Conservation (phyloP, 192 early-diverging fungal genomes). For the Backusella sp. region DNA sequence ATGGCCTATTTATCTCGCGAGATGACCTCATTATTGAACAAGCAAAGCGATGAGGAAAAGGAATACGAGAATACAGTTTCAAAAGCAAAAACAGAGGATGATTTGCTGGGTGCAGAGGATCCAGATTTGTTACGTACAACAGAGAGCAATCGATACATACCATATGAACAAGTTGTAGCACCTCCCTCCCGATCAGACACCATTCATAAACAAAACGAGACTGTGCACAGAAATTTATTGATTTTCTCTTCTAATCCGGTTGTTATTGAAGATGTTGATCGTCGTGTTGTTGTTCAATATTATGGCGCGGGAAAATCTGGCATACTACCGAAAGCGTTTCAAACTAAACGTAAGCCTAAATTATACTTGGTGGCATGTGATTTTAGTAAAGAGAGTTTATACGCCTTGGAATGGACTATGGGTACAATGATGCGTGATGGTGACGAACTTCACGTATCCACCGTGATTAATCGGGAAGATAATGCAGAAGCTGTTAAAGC, state of each 20-base stretch:
- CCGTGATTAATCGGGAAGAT: conserved; percentile 46
- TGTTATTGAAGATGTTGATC: conserved; percentile 8
- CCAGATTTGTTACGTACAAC: conserved; percentile 23
- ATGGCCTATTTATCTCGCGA: conserved; percentile 17
- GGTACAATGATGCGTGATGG: conserved; percentile 48
- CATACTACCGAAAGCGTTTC: background rate
- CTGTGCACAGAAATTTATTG: conserved; percentile 8
- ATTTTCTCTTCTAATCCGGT: conserved; percentile 19
- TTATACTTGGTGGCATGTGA: conserved; percentile 48
- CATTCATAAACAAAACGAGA: background rate
- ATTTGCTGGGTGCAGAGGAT: background rate
- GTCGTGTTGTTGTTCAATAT: conserved; percentile 7
- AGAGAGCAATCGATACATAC: conserved; percentile 30
- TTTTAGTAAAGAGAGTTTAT: conserved; percentile 50
- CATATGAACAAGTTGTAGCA: conserved; percentile 4
- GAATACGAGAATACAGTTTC: background rate
- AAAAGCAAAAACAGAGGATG: background rate
- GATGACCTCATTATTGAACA: conserved; percentile 3
- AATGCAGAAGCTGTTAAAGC: conserved; percentile 22
- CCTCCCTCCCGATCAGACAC: background rate
- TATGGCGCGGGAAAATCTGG: conserved; percentile 24
- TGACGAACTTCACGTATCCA: conserved; percentile 45
- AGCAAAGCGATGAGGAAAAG: background rate
- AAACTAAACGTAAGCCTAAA: conserved; percentile 8
- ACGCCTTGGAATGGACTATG: conserved; percentile 53